These are phyloP conservation scores for Gentiana straminea DNA, from an alignment of 257 asterid species.

Conservation along the genomic window DNA sequence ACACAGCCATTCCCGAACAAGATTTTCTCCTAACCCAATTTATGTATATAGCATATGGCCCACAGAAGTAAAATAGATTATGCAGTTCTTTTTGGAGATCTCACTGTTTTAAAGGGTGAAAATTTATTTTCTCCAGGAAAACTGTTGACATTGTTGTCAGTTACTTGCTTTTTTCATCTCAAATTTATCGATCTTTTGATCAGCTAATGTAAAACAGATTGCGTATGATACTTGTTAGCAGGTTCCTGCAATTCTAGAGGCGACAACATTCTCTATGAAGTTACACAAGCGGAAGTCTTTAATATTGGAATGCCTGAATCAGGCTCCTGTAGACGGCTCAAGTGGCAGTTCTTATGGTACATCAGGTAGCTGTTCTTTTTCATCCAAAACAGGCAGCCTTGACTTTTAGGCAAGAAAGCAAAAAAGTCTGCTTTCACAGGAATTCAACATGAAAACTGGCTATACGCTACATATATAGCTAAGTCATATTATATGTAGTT, in stretches of 20 bases:
- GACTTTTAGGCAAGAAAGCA: conserved; percentile 42
- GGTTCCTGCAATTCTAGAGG: conserved; percentile 75
- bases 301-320: conserved; percentile 69
- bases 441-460: too few species aligned
- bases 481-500: background rate
- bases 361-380: conserved; percentile 58
- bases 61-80: too few species aligned
- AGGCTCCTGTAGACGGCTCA: conserved; percentile 90
- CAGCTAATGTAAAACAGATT: too few species aligned
- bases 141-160: background rate
- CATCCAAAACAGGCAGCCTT: conserved; percentile 49
- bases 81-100: too few species aligned
- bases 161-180: background rate
- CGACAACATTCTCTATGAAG: conserved; percentile 76
- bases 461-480: too few species aligned
- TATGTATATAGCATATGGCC: too few species aligned
- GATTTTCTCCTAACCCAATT: too few species aligned
- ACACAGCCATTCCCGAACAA: too few species aligned
- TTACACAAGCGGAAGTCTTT: conserved; percentile 59
- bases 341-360: conserved; percentile 67
- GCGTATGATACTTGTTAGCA: conserved; percentile 10
- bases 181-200: background rate
- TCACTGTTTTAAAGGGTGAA: too few species aligned
- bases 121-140: background rate
- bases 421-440: too few species aligned